These are phyloP conservation scores for Cystobasidium tubakii DNA, from an alignment of 768 basidiomycete species.

Conservation along the genomic window DNA sequence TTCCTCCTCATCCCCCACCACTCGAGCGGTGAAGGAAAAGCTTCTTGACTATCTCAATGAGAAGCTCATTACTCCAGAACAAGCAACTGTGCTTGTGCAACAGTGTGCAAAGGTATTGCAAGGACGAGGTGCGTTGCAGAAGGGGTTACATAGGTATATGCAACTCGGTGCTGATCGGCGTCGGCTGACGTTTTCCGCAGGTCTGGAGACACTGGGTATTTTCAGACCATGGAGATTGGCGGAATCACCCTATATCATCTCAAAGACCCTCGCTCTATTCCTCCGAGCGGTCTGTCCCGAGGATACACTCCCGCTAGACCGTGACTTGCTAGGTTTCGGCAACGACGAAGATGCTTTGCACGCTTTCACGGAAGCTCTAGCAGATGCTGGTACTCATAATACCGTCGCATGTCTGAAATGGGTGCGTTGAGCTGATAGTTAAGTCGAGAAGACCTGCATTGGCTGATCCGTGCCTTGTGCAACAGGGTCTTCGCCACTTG, in stretches of 20 bases:
- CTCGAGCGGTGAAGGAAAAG: background rate
- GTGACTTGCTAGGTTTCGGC: slow-evolving; percentile 20
- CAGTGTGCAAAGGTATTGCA: slow-evolving; percentile 13
- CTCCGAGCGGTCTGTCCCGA: slow-evolving; percentile 19
- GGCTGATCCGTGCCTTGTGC: background rate
- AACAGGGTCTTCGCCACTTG: slow-evolving; percentile 25
- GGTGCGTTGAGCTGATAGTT: slow-evolving; percentile 1
- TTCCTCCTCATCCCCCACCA: background rate
- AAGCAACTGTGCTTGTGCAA: slow-evolving; percentile 25
- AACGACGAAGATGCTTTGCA: background rate
- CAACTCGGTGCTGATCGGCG: slow-evolving; percentile 47
- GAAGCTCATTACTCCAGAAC: background rate
- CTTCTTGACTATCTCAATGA: slow-evolving; percentile 1
- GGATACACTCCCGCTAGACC: slow-evolving; percentile 14
- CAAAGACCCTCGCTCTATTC: slow-evolving; percentile 7
- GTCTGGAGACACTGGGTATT: slow-evolving; percentile 32
- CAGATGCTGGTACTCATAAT: slow-evolving; percentile 29
- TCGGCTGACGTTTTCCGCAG: too few species aligned
- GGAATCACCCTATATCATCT: slow-evolving; percentile 17
- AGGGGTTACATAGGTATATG: background rate
- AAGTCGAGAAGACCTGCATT: background rate
- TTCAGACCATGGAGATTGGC: slow-evolving; percentile 35
- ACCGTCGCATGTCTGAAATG: slow-evolving; percentile 32
- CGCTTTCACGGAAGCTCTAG: slow-evolving; percentile 12
- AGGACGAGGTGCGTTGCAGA: slow-evolving; percentile 25